phyloP scores from a whole-genome alignment of 164 flowering plant species.

The Chimonanthus salicifolius region DNA sequence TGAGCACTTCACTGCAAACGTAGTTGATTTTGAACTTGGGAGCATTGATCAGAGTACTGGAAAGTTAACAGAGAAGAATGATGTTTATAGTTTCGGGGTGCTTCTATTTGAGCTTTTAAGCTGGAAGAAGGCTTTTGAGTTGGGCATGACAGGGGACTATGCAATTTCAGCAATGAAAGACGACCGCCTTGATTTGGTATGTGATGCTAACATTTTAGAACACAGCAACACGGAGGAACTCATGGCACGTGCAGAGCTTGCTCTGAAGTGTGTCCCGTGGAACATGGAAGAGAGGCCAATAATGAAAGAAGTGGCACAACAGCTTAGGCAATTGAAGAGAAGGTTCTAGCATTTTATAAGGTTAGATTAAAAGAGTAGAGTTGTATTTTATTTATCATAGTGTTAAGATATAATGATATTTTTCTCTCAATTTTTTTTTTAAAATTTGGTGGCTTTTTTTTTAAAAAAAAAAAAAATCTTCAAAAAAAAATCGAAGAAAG shows the following conservation, averaged over 20 bases:
- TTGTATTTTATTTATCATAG: too few relatives aligned
- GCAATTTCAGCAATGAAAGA: constrained; percentile 8
- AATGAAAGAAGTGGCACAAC: constrained; percentile 1
- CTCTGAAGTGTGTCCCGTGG: not conserved
- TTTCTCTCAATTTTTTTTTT: too few relatives aligned
- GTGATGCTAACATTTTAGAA: not conserved
- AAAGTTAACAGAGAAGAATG: constrained; percentile 3
- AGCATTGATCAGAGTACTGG: constrained; percentile 23
- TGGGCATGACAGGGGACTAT: not conserved
- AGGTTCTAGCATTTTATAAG: too few relatives aligned
- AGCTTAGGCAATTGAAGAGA: not conserved
- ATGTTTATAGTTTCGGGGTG: too few relatives aligned
- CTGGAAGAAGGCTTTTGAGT: constrained; percentile 27
- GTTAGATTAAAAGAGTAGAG: too few relatives aligned
- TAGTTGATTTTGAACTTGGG: constrained; percentile 21
- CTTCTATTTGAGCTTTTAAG: constrained; percentile 33
- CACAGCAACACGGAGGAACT: too few relatives aligned
- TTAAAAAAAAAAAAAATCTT: too few relatives aligned
- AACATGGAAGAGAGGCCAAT: not conserved
- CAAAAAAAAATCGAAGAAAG: too few relatives aligned
- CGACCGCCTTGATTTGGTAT: constrained; percentile 7
- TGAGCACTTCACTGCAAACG: constrained; percentile 37
- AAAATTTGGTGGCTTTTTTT: too few relatives aligned
- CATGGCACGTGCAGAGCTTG: not conserved
- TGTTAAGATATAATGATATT: too few relatives aligned